Conservation (phyloP, 2,329 filamentous ascomycete genomes). For the Phyllosticta capitalensis region DNA sequence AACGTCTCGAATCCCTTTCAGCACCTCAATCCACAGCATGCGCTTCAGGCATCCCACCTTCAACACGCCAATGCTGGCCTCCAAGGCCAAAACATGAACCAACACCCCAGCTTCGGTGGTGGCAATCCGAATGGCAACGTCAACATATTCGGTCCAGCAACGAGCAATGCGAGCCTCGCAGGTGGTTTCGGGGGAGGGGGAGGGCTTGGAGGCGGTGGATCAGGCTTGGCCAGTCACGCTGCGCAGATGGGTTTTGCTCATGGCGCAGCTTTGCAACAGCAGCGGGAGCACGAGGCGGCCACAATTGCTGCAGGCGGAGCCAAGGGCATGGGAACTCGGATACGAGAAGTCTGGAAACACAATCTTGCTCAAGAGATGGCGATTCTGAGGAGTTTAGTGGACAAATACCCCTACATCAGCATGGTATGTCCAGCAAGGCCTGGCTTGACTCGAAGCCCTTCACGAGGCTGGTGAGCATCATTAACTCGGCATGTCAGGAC, state of each 20-base stretch:
- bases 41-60: constrained; percentile 29
- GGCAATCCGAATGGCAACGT: constrained; percentile 51
- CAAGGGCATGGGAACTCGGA: constrained; percentile 60
- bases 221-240: constrained; percentile 76
- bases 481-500: constrained; percentile 48
- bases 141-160: constrained; percentile 40
- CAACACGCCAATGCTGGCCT: constrained; percentile 32
- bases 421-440: constrained; percentile 56
- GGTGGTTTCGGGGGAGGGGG: constrained; percentile 47
- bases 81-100: constrained; percentile 45
- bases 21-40: constrained; percentile 42
- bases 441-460: not conserved
- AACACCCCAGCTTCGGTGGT: constrained; percentile 57
- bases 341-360: constrained; percentile 92
- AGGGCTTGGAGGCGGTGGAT: constrained; percentile 43
- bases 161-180: constrained; percentile 45
- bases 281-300: constrained; percentile 33
- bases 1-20: constrained; percentile 51
- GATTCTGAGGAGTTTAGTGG: constrained; percentile 68
- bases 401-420: constrained; percentile 90
- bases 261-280: constrained; percentile 48
- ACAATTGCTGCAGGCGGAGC: constrained; percentile 44
- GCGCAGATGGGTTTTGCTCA: constrained; percentile 81
- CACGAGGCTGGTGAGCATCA: constrained; percentile 5
- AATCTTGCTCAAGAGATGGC: constrained; percentile 90